phyloP scores from a whole-genome alignment of 2,329 filamentous ascomycete genomes.

The Ophiognomonia clavigignenti-juglandacearum region DNA sequence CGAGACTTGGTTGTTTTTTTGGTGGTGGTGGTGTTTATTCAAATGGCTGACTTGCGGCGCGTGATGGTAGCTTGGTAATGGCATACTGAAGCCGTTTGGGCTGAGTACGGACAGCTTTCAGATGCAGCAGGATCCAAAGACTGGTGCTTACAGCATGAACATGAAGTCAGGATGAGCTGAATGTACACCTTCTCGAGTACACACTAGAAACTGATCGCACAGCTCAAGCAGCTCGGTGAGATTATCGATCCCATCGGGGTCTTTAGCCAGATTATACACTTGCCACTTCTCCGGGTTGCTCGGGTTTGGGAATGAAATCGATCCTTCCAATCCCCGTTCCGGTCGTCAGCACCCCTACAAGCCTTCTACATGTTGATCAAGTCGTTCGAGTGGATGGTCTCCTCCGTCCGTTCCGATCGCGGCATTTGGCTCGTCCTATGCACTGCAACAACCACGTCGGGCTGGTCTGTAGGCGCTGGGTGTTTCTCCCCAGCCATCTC shows the following conservation, averaged over 20 bases:
- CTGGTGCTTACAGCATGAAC: slow-evolving; percentile 91
- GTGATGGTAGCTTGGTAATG: slow-evolving; percentile 63
- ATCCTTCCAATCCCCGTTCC: slow-evolving; percentile 33
- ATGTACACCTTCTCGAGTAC: neutral
- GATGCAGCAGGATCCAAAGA: slow-evolving; percentile 84
- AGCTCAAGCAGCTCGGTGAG: no score
- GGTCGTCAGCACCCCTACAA: slow-evolving; percentile 28
- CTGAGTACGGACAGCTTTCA: slow-evolving; percentile 92
- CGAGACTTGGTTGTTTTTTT: neutral
- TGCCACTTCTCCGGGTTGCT: slow-evolving; percentile 46
- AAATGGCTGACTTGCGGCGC: neutral
- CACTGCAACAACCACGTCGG: slow-evolving; percentile 28
- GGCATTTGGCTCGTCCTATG: slow-evolving; percentile 30
- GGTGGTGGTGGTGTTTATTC: neutral
- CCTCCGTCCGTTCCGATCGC: slow-evolving; percentile 22
- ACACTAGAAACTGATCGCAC: no score
- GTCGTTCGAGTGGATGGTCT: slow-evolving; percentile 30
- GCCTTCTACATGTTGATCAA: slow-evolving; percentile 34
- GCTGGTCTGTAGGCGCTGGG: slow-evolving; percentile 44
- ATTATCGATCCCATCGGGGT: no score
- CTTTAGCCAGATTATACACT: slow-evolving; percentile 39
- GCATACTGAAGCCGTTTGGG: slow-evolving; percentile 87
- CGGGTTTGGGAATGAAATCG: slow-evolving; percentile 42
- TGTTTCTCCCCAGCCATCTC: slow-evolving; percentile 44
- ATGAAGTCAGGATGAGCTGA: slow-evolving; percentile 44